Percentiles rank a stretch among this genome's conserved stretches.
These are phyloP conservation scores for Trichoderma breve DNA, from an alignment of 2,329 filamentous ascomycete genomes.

Conservation along the genomic window DNA sequence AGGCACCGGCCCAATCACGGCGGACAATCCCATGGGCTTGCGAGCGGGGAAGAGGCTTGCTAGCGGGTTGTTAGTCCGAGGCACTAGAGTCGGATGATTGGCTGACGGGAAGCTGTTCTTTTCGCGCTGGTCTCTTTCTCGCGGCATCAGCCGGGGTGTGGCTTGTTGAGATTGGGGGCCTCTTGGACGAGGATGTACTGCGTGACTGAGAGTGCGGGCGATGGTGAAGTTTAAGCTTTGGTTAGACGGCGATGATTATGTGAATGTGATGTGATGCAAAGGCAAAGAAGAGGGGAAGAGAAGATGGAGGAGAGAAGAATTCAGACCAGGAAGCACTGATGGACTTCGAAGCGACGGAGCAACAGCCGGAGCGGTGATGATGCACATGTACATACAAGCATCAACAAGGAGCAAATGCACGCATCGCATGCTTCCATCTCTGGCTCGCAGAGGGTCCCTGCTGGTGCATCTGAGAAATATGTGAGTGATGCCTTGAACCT, in stretches of 20 bases:
- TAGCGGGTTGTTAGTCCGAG: neutral
- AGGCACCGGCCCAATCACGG: neutral
- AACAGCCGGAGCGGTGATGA: neutral
- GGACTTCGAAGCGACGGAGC: neutral
- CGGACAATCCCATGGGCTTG: neutral
- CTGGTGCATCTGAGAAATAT: neutral
- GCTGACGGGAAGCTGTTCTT: neutral
- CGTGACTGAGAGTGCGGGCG: neutral
- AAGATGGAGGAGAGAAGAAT: neutral
- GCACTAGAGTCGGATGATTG: neutral
- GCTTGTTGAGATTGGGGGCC: neutral
- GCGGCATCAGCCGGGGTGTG: neutral
- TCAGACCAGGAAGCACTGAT: neutral
- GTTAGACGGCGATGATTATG: neutral
- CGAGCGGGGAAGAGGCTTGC: neutral
- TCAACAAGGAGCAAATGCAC: neutral
- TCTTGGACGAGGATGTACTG: neutral
- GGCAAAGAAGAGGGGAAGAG: neutral
- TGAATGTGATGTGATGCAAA: neutral
- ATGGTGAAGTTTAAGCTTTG: neutral
- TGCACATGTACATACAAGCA: neutral
- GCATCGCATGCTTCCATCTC: neutral
- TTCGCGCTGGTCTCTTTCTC: neutral
- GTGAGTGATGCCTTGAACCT: neutral
- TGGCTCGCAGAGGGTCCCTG: neutral